Base-by-base conservation (phyloP, 78 protist genomes). In the Dictyostelium intermedium region DNA sequence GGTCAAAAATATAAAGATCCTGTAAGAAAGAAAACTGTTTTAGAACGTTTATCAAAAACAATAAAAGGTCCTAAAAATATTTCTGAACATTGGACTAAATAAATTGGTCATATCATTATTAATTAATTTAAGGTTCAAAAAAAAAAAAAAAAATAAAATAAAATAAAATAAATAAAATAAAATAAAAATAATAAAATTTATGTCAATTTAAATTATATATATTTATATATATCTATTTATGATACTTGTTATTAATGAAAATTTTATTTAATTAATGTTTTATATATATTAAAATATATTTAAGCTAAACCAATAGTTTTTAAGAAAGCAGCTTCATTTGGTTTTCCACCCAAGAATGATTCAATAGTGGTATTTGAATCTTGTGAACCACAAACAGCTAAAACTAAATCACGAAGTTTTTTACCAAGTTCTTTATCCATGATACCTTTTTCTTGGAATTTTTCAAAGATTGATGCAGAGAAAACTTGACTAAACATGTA, bases 401-500 rank as follows among this genome's bases (percentile, higher is more conserved):
- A 86, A 3, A 91, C 30, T 45, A 10, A 4, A 47, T 81, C 45
- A 35, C 97, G 39, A 41, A 83, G 85, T 60, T 69, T 76, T 3
- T 25, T 10, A n/a, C 97, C 98, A 11, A 91, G 56, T 20, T 23
- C 89, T 11, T 45, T 27, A 74, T 83, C 50, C 83, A 95, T 43
- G 18, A 92, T 89, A 80, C 97, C 98, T 13, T 69, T 9, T 39
- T 84, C 8, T 61, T 84, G 63, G 60, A 93, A 84, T 18, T 27
- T 32, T 11, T 23, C 27, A 82, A 95, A 97, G 84, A 95, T 63
- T 39, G 91, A 95, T 32, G 89, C 86, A 13, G 93, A 20, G 79
- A 82, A 96, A 18, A 85, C 93, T 82, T 93, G 92, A 56, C 76
- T 87, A 97, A 63, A 96, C 63, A 96, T n/a, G n/a, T 97, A 97